phyloP scores from a whole-genome alignment of 768 basidiomycete species.

The Pulveroboletus frians region DNA sequence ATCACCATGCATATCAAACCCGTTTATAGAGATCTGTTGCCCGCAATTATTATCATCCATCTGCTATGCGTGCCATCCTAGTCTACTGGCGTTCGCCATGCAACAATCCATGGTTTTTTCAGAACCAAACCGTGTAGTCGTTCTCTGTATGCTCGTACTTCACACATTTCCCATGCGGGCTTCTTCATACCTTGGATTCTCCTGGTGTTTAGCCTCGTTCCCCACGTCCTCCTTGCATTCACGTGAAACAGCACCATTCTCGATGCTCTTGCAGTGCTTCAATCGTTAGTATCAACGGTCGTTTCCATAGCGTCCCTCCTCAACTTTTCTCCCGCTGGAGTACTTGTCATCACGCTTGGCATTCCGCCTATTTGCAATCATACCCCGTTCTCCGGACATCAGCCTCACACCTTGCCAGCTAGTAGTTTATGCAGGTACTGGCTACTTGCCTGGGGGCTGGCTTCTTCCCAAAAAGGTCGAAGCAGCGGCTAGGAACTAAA shows the following conservation, averaged over 20 bases:
- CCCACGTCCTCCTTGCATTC: conserved; percentile 29
- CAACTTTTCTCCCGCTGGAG: conserved; percentile 86
- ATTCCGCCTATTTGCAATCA: conserved; percentile 53
- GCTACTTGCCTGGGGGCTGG: conserved; percentile 54
- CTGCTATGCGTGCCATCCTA: conserved; percentile 52
- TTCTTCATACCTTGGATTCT: conserved; percentile 31
- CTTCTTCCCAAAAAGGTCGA: conserved; percentile 40
- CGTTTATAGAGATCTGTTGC: too few relatives aligned
- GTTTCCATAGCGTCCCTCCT: conserved; percentile 83
- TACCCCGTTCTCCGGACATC: conserved; percentile 25
- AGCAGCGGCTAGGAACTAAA: conserved; percentile 68
- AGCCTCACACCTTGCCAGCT: conserved; percentile 24
- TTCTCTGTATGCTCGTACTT: background rate
- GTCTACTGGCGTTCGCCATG: conserved; percentile 45
- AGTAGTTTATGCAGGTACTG: conserved; percentile 35
- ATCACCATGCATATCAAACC: too few relatives aligned
- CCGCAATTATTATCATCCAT: conserved; percentile 49
- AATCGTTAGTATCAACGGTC: conserved; percentile 75
- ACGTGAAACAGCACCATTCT: conserved; percentile 36
- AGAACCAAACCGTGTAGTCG: conserved; percentile 37
- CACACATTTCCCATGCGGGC: conserved; percentile 16
- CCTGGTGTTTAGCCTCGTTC: conserved; percentile 27
- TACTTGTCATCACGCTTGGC: conserved; percentile 62
- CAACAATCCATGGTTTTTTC: conserved; percentile 41
- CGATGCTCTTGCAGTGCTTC: conserved; percentile 58